A percentile compares a stretch with the other conserved stretches of the same genome.
These are phyloP conservation scores for Bonia amplexicaulis DNA, from an alignment of 176 grass and related monocot genomes.

Conservation along the genomic window DNA sequence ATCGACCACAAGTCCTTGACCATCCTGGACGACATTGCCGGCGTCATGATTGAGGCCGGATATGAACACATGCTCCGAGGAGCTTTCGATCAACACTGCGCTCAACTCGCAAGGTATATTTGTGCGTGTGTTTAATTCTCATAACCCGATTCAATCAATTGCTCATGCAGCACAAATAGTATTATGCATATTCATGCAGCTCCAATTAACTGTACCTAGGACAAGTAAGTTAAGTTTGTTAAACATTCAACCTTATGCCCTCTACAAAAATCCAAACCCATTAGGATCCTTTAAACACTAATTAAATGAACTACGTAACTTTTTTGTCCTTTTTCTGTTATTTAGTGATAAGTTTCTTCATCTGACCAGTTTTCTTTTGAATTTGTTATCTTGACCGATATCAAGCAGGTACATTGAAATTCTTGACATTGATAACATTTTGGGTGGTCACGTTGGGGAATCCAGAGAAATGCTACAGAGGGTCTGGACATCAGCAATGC, in stretches of 20 bases:
- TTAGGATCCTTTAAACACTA: too few species aligned
- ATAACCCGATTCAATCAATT: neutral
- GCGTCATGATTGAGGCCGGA: slow-evolving; percentile 1
- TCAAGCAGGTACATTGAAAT: slow-evolving; percentile 1
- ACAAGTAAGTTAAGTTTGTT: too few species aligned
- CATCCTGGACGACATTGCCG: neutral
- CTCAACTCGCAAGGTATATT: neutral
- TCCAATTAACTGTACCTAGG: too few species aligned
- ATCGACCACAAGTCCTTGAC: neutral
- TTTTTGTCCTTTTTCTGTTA: neutral
- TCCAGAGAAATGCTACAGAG: neutral
- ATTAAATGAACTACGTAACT: too few species aligned
- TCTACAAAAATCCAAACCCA: too few species aligned
- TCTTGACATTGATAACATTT: slow-evolving; percentile 8
- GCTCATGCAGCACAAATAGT: neutral
- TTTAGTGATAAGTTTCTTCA: neutral
- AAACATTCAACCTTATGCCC: too few species aligned
- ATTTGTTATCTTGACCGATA: too few species aligned
- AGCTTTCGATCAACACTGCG: neutral
- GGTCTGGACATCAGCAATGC: neutral
- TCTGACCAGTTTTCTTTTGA: neutral
- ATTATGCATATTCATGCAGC: too few species aligned
- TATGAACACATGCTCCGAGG: neutral
- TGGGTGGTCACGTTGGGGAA: neutral
- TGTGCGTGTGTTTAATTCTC: too few species aligned